A percentile compares a stretch with the other conserved stretches of the same genome.
Evolutionary conservation across 257 asterid species (phyloP).

Genomic region (Capsicum baccatum): DNA sequence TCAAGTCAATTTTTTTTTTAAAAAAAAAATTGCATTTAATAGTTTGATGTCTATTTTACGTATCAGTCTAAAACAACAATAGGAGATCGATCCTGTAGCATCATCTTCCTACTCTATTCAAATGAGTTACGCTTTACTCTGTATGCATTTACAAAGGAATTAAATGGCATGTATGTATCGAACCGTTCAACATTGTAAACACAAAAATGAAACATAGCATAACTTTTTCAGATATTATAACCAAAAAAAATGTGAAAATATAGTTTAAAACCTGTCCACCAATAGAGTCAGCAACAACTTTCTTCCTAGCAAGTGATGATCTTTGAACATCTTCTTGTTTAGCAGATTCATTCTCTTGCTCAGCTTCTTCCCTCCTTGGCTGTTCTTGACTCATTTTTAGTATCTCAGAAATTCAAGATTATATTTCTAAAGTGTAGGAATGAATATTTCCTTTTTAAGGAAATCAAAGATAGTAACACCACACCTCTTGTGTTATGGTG

Average conservation of each 20-base stretch:
- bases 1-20: not conserved
- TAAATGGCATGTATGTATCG: too few species aligned
- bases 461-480: not conserved
- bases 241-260: not conserved
- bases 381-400: conserved; percentile 65
- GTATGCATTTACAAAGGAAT: too few species aligned
- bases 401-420: too few species aligned
- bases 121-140: too few species aligned
- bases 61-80: too few species aligned
- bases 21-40: too few species aligned
- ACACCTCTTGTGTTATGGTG: conserved; percentile 2
- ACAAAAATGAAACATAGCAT: not conserved
- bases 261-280: conserved; percentile 35
- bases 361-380: conserved; percentile 41
- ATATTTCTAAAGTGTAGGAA: too few species aligned
- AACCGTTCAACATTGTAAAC: too few species aligned
- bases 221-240: not conserved
- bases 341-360: not conserved
- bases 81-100: too few species aligned
- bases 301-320: not conserved
- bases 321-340: conserved; percentile 21
- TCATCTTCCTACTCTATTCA: too few species aligned
- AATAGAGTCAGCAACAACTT: conserved; percentile 30
- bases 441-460: too few species aligned
- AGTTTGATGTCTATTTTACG: too few species aligned